These are phyloP conservation scores for Aureoboletus auriporus DNA, from an alignment of 768 basidiomycete genomes.

Conservation along the genomic window DNA sequence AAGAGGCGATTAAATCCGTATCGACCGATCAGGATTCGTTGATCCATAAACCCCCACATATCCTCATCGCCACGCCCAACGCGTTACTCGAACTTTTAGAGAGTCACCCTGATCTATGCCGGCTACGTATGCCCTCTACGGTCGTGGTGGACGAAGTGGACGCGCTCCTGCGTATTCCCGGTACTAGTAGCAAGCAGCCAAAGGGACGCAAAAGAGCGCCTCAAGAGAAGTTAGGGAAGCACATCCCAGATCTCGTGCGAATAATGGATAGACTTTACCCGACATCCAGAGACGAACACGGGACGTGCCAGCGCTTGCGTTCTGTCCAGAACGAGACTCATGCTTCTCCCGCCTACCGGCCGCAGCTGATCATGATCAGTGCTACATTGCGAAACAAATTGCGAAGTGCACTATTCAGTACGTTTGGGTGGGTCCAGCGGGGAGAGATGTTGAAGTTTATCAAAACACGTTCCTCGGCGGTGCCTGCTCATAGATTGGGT, in stretches of 20 bases:
- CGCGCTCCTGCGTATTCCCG: slow-evolving; percentile 56
- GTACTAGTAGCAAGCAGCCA: slow-evolving; percentile 26
- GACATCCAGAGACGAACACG: slow-evolving; percentile 22
- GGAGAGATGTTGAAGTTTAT: slow-evolving; percentile 32
- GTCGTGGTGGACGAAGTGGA: slow-evolving; percentile 78
- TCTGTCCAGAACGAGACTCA: slow-evolving; percentile 5
- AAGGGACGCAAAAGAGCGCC: slow-evolving; percentile 35
- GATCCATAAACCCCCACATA: slow-evolving; percentile 49
- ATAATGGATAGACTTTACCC: slow-evolving; percentile 57
- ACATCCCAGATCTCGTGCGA: slow-evolving; percentile 55
- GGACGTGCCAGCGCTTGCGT: not conserved
- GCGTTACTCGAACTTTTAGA: slow-evolving; percentile 56
- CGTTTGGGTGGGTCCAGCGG: slow-evolving; percentile 57
- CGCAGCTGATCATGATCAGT: slow-evolving; percentile 67
- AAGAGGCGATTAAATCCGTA: slow-evolving; percentile 23
- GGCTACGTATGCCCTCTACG: slow-evolving; percentile 44
- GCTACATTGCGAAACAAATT: slow-evolving; percentile 60
- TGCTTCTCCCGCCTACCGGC: slow-evolving; percentile 22
- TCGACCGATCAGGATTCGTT: slow-evolving; percentile 34
- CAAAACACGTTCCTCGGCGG: slow-evolving; percentile 23
- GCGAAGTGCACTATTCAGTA: slow-evolving; percentile 37
- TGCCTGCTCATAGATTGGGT: slow-evolving; percentile 24
- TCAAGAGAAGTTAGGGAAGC: slow-evolving; percentile 42
- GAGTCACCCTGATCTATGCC: slow-evolving; percentile 40
- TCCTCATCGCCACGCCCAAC: slow-evolving; percentile 71